Evolutionary conservation across 1,284 basidiomycete genomes (phyloP), one percentile per base, ranked within the genome.

Genomic region (Sporisorium iseilematis-ciliati): DNA sequence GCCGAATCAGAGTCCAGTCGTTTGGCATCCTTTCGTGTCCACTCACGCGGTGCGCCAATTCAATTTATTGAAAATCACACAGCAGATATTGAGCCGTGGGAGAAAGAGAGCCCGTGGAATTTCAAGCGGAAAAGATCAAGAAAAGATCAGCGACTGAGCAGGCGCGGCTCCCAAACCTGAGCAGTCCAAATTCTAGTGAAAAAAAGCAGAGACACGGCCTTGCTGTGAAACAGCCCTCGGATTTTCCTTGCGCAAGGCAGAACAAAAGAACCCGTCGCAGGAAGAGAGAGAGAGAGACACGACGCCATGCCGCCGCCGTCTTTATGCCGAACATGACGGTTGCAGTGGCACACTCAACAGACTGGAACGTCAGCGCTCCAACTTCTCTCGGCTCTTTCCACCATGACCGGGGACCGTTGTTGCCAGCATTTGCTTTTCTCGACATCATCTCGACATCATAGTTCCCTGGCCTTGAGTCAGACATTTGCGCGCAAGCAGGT

Each of bases 321-420:
- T 23, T 46, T 46, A 14, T 46, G 43, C 43, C 43, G 43, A 46
- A 46, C 23, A 46, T 46, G 43, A 46, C 43, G 35, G 35, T 14
- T 38, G 35, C 35, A 16, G 35, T 38, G 35, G 35, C 35, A 33
- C 31, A 10, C 43, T 23, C n/a, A n/a, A n/a, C n/a, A n/a, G n/a
- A n/a, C n/a, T n/a, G 45, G 41, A 42, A 42, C 41, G 20, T 21
- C 20, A 11, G 20, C 18, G n/a, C n/a, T n/a, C 20, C 41, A 21
- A 18, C 20, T 42, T 46, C 23, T 14, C 6, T 46, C 45, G 12
- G 25, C 45, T 48, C 26, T 26, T n/a, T 48, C 46, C 46, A n/a
- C 26, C 18, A n/a, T 45, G 11, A 45, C 45, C 23, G 43, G 43
- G 43, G 43, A 45, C 23, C 26, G 43, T 25, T 46, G 45, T 26